These are phyloP conservation scores for Dichomitus squalens DNA, from an alignment of 1,284 basidiomycete species.

Conservation along the genomic window DNA sequence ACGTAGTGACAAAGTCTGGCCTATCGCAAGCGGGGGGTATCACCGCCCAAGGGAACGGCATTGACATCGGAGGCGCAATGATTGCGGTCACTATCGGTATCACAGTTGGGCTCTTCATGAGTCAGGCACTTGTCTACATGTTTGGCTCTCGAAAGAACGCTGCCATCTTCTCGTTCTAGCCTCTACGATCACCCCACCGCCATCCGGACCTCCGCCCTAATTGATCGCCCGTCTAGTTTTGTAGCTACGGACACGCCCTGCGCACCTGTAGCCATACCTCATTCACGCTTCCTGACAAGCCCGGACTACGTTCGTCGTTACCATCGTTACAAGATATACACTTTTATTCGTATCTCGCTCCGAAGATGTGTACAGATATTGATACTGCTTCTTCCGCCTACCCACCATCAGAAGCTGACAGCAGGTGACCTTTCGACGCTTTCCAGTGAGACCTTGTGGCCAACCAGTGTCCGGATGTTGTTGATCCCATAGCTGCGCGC, in stretches of 20 bases:
- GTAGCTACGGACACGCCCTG: neutral
- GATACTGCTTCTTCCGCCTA: conserved; percentile 9
- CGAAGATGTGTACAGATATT: conserved; percentile 13
- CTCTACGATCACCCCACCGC: too few species aligned
- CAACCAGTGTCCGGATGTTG: conserved; percentile 96
- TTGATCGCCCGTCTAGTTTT: neutral
- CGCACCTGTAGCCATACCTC: neutral
- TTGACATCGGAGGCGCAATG: conserved; percentile 82
- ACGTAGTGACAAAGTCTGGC: conserved; percentile 59
- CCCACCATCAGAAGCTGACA: conserved; percentile 71
- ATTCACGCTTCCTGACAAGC: neutral
- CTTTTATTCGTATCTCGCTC: conserved; percentile 8
- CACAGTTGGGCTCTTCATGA: conserved; percentile 89
- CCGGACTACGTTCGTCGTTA: too few species aligned
- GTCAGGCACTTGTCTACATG: conserved; percentile 83
- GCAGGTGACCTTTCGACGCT: conserved; percentile 88
- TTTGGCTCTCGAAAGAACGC: conserved; percentile 84
- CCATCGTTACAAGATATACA: too few species aligned
- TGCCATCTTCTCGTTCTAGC: conserved; percentile 79
- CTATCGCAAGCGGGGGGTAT: conserved; percentile 85
- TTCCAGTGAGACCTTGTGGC: conserved; percentile 94
- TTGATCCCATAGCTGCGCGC: conserved; percentile 83
- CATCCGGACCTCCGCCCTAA: neutral
- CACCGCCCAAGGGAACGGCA: conserved; percentile 67
- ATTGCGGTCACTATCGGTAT: conserved; percentile 89